Conservation (phyloP, 1,284 basidiomycete species). For the Cryptococcus wingfieldii region DNA sequence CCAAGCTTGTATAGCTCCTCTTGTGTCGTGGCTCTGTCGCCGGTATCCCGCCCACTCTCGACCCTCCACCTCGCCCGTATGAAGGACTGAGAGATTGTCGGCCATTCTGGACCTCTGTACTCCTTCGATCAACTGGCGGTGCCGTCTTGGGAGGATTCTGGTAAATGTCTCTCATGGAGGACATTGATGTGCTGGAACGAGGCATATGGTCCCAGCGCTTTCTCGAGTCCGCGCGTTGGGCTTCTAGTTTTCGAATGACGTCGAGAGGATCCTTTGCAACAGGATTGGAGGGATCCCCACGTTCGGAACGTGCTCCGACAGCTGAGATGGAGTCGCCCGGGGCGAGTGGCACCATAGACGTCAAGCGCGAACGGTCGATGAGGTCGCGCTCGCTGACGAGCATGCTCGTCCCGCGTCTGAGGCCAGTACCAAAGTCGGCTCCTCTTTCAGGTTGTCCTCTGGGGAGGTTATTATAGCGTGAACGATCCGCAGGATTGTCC, state of each 20-base stretch:
- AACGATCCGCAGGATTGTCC: constrained; percentile 7
- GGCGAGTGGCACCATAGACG: constrained; percentile 10
- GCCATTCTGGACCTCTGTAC: constrained; percentile 13
- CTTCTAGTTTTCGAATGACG: constrained; percentile 35
- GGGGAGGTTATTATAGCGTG: constrained; percentile 4
- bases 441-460: too few relatives aligned
- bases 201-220: constrained; percentile 30
- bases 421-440: not conserved
- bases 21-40: constrained; percentile 26
- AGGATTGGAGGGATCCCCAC: not conserved
- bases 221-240: constrained; percentile 27
- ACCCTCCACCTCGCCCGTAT: constrained; percentile 6
- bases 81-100: constrained; percentile 13
- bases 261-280: constrained; percentile 39
- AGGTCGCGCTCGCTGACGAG: constrained; percentile 12
- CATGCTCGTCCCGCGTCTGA: constrained; percentile 7
- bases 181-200: constrained; percentile 35
- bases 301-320: constrained; percentile 20
- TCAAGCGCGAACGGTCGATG: constrained; percentile 9
- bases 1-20: constrained; percentile 26
- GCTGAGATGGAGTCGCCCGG: constrained; percentile 41
- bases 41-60: not conserved
- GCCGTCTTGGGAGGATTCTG: constrained; percentile 20
- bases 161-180: constrained; percentile 28
- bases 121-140: constrained; percentile 21